Conservation (phyloP, 768 basidiomycete species). For the Pleurotus eryngii region DNA sequence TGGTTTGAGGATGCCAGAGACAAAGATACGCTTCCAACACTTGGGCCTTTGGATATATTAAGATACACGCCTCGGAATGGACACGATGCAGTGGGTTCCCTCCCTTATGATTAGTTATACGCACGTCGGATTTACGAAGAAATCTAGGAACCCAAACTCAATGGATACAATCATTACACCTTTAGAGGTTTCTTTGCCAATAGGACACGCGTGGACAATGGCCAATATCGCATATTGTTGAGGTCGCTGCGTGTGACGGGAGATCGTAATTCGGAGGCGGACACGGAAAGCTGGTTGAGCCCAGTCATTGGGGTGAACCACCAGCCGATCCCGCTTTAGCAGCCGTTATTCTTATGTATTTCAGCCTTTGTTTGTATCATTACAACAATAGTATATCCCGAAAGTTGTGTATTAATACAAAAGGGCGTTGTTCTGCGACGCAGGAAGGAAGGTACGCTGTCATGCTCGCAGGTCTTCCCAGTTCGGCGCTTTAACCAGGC, state of each 20-base stretch:
- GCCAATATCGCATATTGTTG: constrained; percentile 1
- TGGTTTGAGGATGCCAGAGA: constrained; percentile 12
- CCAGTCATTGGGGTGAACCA: constrained; percentile 2
- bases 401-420: too few relatives aligned
- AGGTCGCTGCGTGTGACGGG: neutral
- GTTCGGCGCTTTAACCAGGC: constrained; percentile 27
- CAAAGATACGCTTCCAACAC: constrained; percentile 16
- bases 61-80: constrained; percentile 13
- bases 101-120: neutral
- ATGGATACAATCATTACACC: constrained; percentile 2
- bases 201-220: constrained; percentile 1
- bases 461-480: constrained; percentile 23
- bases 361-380: too few relatives aligned
- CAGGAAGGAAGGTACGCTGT: too few relatives aligned
- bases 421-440: too few relatives aligned
- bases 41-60: constrained; percentile 11
- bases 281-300: constrained; percentile 5
- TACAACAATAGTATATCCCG: too few relatives aligned
- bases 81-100: constrained; percentile 2
- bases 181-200: constrained; percentile 5
- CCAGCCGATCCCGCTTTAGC: neutral
- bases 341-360: too few relatives aligned
- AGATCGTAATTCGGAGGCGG: neutral
- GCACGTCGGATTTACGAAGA: neutral
- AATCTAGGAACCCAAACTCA: neutral